Evolutionary conservation across 345 rosid genomes (phyloP).

Genomic region (Aurinia saxatilis): DNA sequence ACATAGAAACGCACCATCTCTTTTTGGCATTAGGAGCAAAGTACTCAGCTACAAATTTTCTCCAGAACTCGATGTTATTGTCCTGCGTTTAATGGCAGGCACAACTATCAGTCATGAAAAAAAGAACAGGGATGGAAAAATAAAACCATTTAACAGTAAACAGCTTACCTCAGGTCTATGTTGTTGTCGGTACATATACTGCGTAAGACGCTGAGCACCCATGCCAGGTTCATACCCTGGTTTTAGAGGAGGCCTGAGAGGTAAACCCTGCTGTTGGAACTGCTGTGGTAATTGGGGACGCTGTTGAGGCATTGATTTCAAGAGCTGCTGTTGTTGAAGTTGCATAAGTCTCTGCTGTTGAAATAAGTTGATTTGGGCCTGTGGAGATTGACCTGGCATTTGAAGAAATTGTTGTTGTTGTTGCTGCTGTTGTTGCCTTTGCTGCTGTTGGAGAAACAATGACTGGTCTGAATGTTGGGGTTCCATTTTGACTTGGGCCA

Average conservation of each 20-base stretch:
- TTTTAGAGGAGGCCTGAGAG: conserved; percentile 65
- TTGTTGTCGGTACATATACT: conserved; percentile 90
- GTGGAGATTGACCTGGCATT: conserved; percentile 82
- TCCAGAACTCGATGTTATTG: conserved; percentile 96
- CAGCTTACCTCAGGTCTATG: conserved; percentile 80
- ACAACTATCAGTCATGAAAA: conserved; percentile 8
- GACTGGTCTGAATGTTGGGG: conserved; percentile 75
- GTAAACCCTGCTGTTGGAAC: conserved; percentile 71
- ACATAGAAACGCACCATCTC: conserved; percentile 99
- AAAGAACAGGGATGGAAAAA: neutral
- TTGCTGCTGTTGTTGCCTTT: conserved; percentile 62
- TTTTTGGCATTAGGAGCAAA: conserved; percentile 93
- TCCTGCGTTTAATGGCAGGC: conserved; percentile 47
- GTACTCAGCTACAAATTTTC: conserved; percentile 85
- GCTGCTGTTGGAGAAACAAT: conserved; percentile 73
- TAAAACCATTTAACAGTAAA: neutral
- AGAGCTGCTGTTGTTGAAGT: conserved; percentile 71
- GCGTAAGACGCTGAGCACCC: conserved; percentile 89
- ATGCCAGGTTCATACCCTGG: conserved; percentile 87
- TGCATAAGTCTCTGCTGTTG: conserved; percentile 77
- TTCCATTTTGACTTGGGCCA: conserved; percentile 71
- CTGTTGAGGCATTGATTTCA: conserved; percentile 83
- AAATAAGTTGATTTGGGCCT: conserved; percentile 63
- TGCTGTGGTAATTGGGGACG: conserved; percentile 72
- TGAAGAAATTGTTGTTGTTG: conserved; percentile 73